Base-by-base conservation (phyloP, 1,284 basidiomycete species). In the Spongiforma sp. region DNA sequence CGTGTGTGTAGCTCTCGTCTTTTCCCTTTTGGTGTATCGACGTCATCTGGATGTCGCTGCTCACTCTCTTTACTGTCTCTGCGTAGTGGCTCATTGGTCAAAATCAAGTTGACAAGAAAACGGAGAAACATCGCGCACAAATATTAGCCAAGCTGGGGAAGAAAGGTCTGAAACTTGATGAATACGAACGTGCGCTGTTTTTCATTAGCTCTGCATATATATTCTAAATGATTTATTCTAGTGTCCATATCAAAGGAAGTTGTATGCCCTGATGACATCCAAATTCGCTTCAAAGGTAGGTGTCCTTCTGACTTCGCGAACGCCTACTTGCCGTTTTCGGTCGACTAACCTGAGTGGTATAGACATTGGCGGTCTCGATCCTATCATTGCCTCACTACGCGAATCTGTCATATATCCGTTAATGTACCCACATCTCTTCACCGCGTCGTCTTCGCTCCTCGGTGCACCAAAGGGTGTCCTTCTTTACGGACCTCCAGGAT, bases 351-450 rank as follows among this genome's bases (percentile, higher is more conserved):
- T 60, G 21, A 34, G 33, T 30, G n/a, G 28, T 61, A 14, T 68
- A 93, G 93, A 95, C 71, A 92, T 99, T 64, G 98, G 97, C n/a
- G 98, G 98, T 9, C 86, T 99, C 32, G 98, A 99, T 59, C 83
- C 90, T 41, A 98, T 99, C 72, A 93, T 99, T 67, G 86, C 90
- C 28, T 94, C 92, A 37, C 86, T 99, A 61, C 90, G 95, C 62
- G 97, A 99, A 82, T 95, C 95, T 65, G 91, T 99, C 67, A 99
- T 99, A 73, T 98, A 95, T 75, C 98, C 97, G 3, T 86, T 99
- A 52, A 90, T 94, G 66, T 98, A 94, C 72, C 98, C 98, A 3
- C 85, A 93, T 67, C 85, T 99, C 62, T 98, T 99, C 82, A 83
- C 86, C 12, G 83, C 90, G 0, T 87, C 89, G 1, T 90, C 91